Evolutionary conservation across 2,329 filamentous ascomycete genomes (phyloP).

Genomic region (Fusarium anguioides): DNA sequence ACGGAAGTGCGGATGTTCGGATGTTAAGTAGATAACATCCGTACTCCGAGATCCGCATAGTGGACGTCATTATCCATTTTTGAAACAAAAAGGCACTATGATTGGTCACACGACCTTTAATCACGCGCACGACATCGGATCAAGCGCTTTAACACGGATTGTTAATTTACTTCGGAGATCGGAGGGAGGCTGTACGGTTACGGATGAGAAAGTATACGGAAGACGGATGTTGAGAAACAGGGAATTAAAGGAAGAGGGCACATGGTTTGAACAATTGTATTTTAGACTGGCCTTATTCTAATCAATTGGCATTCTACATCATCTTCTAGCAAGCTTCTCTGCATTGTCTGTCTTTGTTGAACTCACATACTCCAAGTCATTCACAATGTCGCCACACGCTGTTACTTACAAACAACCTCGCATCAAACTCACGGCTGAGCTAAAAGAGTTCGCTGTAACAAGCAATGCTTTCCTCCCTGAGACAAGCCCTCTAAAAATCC

Average conservation of each 20-base stretch:
- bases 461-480: slow-evolving; percentile 82
- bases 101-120: slow-evolving; percentile 22
- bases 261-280: slow-evolving; percentile 12
- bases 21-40: slow-evolving; percentile 48
- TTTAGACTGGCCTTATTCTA: slow-evolving; percentile 14
- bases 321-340: neutral
- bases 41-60: slow-evolving; percentile 34
- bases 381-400: slow-evolving; percentile 58
- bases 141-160: neutral
- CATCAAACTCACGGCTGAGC: slow-evolving; percentile 41
- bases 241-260: neutral
- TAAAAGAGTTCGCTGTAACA: slow-evolving; percentile 54
- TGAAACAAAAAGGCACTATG: neutral
- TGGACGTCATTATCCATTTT: slow-evolving; percentile 38
- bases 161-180: neutral
- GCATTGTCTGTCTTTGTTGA: neutral
- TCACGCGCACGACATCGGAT: slow-evolving; percentile 22
- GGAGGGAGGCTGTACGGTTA: neutral
- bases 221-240: slow-evolving; percentile 9
- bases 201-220: slow-evolving; percentile 17
- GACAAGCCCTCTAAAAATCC: slow-evolving; percentile 70
- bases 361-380: neutral
- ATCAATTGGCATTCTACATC: neutral
- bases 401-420: slow-evolving; percentile 38
- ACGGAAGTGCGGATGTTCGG: slow-evolving; percentile 12